Evolutionary conservation across 192 early-diverging fungal species (phyloP), one percentile per base, ranked within the genome.

Genomic region (Entophlyctis luteolus): DNA sequence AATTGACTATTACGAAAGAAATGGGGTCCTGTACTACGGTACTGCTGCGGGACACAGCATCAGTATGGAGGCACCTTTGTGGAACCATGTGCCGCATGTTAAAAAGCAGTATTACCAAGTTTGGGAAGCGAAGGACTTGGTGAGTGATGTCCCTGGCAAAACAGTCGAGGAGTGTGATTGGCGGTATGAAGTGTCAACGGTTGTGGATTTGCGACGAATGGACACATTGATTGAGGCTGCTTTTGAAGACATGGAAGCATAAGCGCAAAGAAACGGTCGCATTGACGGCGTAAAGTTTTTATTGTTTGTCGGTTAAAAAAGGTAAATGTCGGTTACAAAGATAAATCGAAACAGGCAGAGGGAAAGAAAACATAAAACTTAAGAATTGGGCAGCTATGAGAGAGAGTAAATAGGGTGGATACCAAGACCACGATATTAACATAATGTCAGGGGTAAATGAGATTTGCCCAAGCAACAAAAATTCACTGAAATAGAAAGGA

Each of bases 61-160:
- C 3, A 66, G 54, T 6, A 75, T 75, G 74, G 74, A 75, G 48
- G 63, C 70, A 54, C 69, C 74, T 12, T 59, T 75, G 55, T 75
- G 74, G 74, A 75, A 75, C 57, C 39, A 71, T 49, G 59, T 55
- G 18, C 74, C 74, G 62, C 65, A 72, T 38, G 36, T 75, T 10
- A 55, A 60, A 28, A 75, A 75, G 38, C 74, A 59, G 57, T 75
- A 75, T 58, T 75, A 75, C 58, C 74, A 75, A 38, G 69, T 75
- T 4, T 53, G 70, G 59, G 32, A 27, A 6, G 32, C 20, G 2
- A n/a, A 23, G 23, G 59, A 72, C 34, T 34, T 70, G 23, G 60
- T 56, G 28, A 36, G 57, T 46, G 68, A 67, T 33, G 37, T 66
- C 8, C 48, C 48, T 10, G 50, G 50, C 10, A 62, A 65, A 42